A percentile compares a stretch with the other conserved stretches of the same genome.
phyloP scores from a whole-genome alignment of 345 rosid genomes.

The Conringia planisiliqua region DNA sequence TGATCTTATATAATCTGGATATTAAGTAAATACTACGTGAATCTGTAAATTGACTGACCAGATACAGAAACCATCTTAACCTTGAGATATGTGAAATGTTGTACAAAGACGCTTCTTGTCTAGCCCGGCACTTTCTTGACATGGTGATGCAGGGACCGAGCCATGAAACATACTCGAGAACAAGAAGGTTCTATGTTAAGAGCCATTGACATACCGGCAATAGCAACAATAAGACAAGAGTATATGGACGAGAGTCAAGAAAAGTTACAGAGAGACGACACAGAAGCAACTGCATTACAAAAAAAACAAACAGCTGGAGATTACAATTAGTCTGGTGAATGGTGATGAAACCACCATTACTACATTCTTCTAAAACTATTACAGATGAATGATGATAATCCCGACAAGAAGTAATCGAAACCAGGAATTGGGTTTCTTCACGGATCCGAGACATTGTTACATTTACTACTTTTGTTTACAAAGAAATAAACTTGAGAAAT shows the following conservation, averaged over 20 bases:
- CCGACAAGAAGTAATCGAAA: not conserved
- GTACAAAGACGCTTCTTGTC: not conserved
- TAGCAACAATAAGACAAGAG: not conserved
- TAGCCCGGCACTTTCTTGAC: not conserved
- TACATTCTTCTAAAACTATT: slow-evolving; percentile 7
- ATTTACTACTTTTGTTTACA: not conserved
- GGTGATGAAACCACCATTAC: slow-evolving; percentile 12
- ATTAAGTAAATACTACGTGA: not conserved
- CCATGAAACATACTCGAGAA: slow-evolving; percentile 2
- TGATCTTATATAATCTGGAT: not conserved
- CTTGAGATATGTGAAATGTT: not conserved
- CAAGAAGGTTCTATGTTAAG: not conserved
- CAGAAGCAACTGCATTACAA: not conserved
- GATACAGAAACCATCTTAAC: not conserved
- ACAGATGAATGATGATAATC: not conserved
- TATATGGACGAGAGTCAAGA: not conserved
- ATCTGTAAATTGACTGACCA: not conserved
- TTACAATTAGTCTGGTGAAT: slow-evolving; percentile 15
- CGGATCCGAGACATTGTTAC: not conserved
- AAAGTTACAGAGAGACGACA: slow-evolving; percentile 12
- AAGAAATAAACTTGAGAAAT: not conserved
- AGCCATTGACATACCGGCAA: not conserved
- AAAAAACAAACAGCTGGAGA: not conserved
- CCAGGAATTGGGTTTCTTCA: slow-evolving; percentile 4
- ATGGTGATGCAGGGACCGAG: not conserved